Conservation (phyloP, 129 eudicot species). For the Flaveria trinervia region DNA sequence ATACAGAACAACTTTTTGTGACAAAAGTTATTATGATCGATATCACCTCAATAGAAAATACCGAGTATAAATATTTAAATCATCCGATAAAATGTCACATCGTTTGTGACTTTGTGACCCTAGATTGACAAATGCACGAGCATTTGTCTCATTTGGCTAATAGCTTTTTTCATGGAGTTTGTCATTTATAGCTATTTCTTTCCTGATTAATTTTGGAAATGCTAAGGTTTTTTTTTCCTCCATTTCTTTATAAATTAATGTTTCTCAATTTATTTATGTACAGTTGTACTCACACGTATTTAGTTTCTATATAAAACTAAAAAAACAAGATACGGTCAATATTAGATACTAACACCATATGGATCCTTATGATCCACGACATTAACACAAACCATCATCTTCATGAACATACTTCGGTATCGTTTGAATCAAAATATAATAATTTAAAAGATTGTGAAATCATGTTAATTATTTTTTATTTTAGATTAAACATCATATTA, state of each 20-base stretch:
- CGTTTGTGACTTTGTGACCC: not conserved
- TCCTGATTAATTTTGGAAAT: not conserved
- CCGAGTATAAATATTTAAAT: not conserved
- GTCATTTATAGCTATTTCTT: not conserved
- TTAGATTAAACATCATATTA: not conserved
- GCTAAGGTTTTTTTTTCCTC: too few species aligned
- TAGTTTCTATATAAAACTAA: not conserved
- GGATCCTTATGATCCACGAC: not conserved
- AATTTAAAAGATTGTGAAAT: not conserved
- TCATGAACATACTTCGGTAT: not conserved
- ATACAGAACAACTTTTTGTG: not conserved
- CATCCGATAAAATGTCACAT: not conserved
- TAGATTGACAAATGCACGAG: constrained; percentile 5
- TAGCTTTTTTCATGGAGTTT: not conserved
- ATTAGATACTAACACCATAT: not conserved
- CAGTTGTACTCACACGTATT: not conserved
- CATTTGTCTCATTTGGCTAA: not conserved
- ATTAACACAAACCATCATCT: not conserved
- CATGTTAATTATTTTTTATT: not conserved
- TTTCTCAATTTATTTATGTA: not conserved
- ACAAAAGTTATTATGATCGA: not conserved
- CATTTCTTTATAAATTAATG: not conserved
- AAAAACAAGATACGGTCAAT: not conserved
- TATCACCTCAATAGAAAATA: not conserved
- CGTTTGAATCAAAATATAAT: not conserved